Evolutionary conservation across 192 early-diverging fungal species (phyloP), one percentile per base, ranked within the genome.

Genomic region (Entrophospora sp.): DNA sequence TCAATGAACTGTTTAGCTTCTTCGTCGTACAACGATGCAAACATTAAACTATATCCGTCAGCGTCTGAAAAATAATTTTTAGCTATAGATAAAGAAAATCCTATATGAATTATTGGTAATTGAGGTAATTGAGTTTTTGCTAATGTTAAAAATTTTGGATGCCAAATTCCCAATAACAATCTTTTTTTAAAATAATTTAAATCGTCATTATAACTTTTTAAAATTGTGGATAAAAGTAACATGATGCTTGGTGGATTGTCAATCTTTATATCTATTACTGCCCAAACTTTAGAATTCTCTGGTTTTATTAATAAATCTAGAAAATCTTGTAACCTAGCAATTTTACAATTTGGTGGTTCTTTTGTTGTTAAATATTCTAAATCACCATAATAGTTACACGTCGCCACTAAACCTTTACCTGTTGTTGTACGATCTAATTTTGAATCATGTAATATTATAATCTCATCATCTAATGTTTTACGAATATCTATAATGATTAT

Each of bases 201-300:
- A 61, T 68, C 53, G 20, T 43, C 10, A 35, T 35, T 38, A 5
- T 42, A 35, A 34, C 24, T 13, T 13, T 67, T 43, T 6, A 77
- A 3, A 9, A 77, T 40, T 35, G 30, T 46, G 27, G 58, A 30
- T 18, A 72, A 24, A 37, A 38, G 35, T 20, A 52, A 58, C 22
- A 75, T 35, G 18, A 75, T 71, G 22, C 40, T 69, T 16, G 53
- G 53, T 20, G 63, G 64, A 67, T 67, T 72, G 30, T 67, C 61
- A 34, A 79, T 73, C 76, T 84, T 84, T 35, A 84, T 79, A 56
- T 84, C 82, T 58, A 84, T 70, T 43, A 81, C 76, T 57, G 74
- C 75, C 67, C 73, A 81, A 5, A 81, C 55, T 8, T 78, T 66
- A 31, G 77, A 66, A 24, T 76, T 73, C 14, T 79, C 75, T 16